These are phyloP conservation scores for Selaginella moellendorffii DNA, from an alignment of 75 land plant genomes.

Conservation along the genomic window DNA sequence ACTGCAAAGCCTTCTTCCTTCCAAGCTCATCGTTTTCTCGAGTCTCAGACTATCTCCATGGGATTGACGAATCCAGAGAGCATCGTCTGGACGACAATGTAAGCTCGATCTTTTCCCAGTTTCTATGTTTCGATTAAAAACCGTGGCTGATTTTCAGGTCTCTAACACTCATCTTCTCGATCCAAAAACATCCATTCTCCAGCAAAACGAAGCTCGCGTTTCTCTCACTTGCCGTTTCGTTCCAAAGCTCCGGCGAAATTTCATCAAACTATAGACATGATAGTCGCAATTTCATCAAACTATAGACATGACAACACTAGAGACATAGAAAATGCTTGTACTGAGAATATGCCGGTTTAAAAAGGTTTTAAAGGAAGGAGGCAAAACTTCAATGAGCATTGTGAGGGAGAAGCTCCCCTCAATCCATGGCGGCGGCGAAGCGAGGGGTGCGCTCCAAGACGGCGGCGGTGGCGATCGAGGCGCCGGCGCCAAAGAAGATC, in stretches of 20 bases:
- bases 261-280: conserved; percentile 6
- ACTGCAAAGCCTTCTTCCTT: conserved; percentile 32
- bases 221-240: conserved; percentile 82
- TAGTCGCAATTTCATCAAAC: too few relatives aligned
- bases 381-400: too few relatives aligned
- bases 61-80: conserved; percentile 48
- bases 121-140: neutral
- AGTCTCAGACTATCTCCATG: conserved; percentile 78
- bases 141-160: neutral
- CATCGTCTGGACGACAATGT: conserved; percentile 31
- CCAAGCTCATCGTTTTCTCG: neutral
- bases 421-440: too few relatives aligned
- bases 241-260: conserved; percentile 18
- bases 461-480: too few relatives aligned
- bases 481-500: neutral
- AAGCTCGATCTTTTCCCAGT: conserved; percentile 1
- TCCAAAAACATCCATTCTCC: conserved; percentile 9
- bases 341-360: too few relatives aligned
- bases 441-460: too few relatives aligned
- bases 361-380: too few relatives aligned
- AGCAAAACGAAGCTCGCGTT: conserved; percentile 41
- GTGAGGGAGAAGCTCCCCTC: too few relatives aligned
- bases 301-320: too few relatives aligned
- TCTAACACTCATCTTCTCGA: conserved; percentile 15
- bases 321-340: too few relatives aligned